These are phyloP conservation scores for Pyricularia grisea DNA, from an alignment of 2,329 filamentous ascomycete species.

Conservation along the genomic window DNA sequence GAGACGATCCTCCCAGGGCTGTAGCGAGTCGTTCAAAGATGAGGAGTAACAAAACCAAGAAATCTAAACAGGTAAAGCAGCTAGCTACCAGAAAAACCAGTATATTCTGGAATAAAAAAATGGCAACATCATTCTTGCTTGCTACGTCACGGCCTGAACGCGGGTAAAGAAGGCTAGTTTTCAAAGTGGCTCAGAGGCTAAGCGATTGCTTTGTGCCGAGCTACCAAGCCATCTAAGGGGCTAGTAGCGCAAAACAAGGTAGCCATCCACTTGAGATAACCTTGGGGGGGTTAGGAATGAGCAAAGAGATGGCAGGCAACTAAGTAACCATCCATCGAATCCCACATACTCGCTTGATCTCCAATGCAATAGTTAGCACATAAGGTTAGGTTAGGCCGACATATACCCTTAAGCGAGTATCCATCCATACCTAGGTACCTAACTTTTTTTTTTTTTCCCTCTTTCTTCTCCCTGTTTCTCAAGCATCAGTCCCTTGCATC, in stretches of 20 bases:
- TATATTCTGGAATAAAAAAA: not conserved
- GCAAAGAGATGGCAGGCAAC: not conserved
- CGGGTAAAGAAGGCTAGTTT: not conserved
- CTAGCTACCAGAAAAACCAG: not conserved
- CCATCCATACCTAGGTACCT: not conserved
- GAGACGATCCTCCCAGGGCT: not conserved
- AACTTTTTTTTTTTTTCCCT: not conserved
- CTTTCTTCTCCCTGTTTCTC: not conserved
- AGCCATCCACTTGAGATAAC: not conserved
- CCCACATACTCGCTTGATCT: not conserved
- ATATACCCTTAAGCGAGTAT: not conserved
- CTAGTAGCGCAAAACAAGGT: not conserved
- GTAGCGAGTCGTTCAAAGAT: not conserved
- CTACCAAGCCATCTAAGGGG: not conserved
- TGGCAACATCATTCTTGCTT: not conserved
- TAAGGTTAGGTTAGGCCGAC: not conserved
- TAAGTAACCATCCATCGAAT: not conserved
- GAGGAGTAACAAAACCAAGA: not conserved
- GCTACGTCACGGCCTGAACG: not conserved
- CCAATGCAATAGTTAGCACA: not conserved
- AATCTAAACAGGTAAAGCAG: not conserved
- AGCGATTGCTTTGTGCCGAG: not conserved
- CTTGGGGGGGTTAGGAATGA: not conserved
- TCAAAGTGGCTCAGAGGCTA: not conserved
- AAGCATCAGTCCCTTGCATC: not conserved